These are phyloP conservation scores for Avena eriantha DNA, from an alignment of 176 grass and related monocot genomes.

Conservation along the genomic window DNA sequence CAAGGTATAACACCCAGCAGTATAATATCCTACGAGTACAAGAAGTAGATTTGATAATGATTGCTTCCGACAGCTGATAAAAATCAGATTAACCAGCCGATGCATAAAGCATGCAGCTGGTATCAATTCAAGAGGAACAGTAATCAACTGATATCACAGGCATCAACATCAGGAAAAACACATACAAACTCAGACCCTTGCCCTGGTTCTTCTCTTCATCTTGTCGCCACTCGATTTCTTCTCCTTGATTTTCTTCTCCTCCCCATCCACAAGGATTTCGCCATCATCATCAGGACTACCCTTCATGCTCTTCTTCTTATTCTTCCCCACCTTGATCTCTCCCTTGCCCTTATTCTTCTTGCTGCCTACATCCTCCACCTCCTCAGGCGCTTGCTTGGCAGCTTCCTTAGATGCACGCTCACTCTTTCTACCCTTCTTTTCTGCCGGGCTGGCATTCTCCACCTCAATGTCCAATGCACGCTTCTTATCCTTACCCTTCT, in stretches of 20 bases:
- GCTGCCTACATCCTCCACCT: conserved; percentile 2
- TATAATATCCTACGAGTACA: conserved; percentile 23
- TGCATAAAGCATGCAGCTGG: neutral
- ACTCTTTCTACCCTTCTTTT: conserved; percentile 46
- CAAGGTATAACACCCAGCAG: neutral
- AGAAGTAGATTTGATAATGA: neutral
- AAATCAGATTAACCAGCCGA: neutral
- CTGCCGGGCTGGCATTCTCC: conserved; percentile 4
- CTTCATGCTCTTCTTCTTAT: conserved; percentile 50
- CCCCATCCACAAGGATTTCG: conserved; percentile 3
- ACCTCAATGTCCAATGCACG: conserved; percentile 30
- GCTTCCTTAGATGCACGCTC: no score
- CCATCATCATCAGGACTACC: conserved; percentile 37
- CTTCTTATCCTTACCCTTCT: conserved; percentile 43
- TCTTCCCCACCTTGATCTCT: conserved; percentile 27
- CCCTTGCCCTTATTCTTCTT: conserved; percentile 31
- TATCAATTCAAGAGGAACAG: no score
- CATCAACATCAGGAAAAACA: neutral
- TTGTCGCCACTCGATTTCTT: conserved; percentile 41
- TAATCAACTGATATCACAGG: conserved; percentile 6
- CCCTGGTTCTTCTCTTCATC: conserved; percentile 50
- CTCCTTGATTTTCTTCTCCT: conserved; percentile 46
- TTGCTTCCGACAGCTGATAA: conserved; percentile 4
- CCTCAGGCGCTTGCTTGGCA: no score
- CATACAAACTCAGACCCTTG: conserved; percentile 10